Conservation (phyloP, 2,329 filamentous ascomycete species). For the Acephala macrosclerotiorum region DNA sequence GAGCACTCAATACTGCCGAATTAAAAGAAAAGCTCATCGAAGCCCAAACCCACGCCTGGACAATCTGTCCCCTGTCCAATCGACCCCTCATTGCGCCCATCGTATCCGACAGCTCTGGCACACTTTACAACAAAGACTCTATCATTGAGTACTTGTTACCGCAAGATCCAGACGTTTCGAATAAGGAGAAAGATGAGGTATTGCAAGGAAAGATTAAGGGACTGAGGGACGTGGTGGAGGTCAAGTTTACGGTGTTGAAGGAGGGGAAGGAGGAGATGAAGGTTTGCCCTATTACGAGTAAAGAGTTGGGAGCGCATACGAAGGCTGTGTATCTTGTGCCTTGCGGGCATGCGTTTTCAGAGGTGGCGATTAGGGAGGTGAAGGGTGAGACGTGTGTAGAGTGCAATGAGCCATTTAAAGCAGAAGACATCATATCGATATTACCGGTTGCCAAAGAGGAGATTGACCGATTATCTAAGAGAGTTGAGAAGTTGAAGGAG, state of each 20-base stretch:
- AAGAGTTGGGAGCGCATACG: conserved; percentile 79
- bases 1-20: conserved; percentile 81
- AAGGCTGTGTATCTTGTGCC: conserved; percentile 91
- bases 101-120: conserved; percentile 84
- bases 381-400: conserved; percentile 68
- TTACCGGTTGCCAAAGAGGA: conserved; percentile 77
- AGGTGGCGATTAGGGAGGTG: conserved; percentile 85
- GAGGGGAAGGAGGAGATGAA: conserved; percentile 65
- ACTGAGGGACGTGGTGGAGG: conserved; percentile 84
- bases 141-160: conserved; percentile 74
- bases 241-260: conserved; percentile 70
- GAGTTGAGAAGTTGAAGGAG: conserved; percentile 73
- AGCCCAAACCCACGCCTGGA: conserved; percentile 86
- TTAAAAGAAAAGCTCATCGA: conserved; percentile 89
- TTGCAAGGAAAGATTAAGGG: conserved; percentile 73
- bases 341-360: conserved; percentile 93
- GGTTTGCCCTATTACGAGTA: conserved; percentile 88
- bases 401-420: conserved; percentile 77
- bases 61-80: conserved; percentile 85
- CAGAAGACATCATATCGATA: conserved; percentile 83
- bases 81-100: conserved; percentile 70
- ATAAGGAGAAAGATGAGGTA: conserved; percentile 65
- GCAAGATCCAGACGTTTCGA: conserved; percentile 57
- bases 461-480: conserved; percentile 68
- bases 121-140: conserved; percentile 94